Evolutionary conservation across 106 monocot genomes (phyloP).

Genomic region (Xerophyta viscosa): DNA sequence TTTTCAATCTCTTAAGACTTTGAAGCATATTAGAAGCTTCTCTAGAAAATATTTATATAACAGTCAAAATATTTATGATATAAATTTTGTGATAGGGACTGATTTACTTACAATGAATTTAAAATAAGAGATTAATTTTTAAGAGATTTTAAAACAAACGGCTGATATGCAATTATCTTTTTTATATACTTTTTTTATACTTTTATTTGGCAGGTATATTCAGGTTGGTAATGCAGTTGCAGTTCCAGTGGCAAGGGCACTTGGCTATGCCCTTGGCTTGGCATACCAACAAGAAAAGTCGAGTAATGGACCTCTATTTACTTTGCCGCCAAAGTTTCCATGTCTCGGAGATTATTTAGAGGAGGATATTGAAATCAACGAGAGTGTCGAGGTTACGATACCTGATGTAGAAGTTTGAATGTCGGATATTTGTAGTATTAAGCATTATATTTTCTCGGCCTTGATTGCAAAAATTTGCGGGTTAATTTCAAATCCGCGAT

Average conservation of each 20-base stretch:
- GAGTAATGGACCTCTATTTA: neutral
- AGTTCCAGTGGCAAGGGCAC: slow-evolving; percentile 63
- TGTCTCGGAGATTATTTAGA: neutral
- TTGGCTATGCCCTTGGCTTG: slow-evolving; percentile 44
- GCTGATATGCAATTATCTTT: neutral
- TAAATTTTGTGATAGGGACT: too few species aligned
- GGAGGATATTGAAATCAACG: neutral
- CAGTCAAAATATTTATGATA: too few species aligned
- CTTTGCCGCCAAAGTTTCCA: neutral
- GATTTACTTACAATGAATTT: too few species aligned
- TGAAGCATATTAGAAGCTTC: neutral
- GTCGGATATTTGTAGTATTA: too few species aligned
- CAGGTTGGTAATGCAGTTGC: slow-evolving; percentile 94
- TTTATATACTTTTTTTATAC: neutral
- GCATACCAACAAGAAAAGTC: neutral
- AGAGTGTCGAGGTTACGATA: neutral
- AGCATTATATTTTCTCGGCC: too few species aligned
- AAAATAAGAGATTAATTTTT: too few species aligned
- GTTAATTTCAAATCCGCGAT: too few species aligned
- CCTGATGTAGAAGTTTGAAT: too few species aligned
- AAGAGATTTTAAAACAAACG: too few species aligned
- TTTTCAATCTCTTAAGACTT: too few species aligned
- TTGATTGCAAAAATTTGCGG: too few species aligned
- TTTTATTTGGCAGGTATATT: slow-evolving; percentile 28
- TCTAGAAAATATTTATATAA: too few species aligned